Evolutionary conservation across 257 asterid species (phyloP).

Genomic region (Solanum bulbocastanum): DNA sequence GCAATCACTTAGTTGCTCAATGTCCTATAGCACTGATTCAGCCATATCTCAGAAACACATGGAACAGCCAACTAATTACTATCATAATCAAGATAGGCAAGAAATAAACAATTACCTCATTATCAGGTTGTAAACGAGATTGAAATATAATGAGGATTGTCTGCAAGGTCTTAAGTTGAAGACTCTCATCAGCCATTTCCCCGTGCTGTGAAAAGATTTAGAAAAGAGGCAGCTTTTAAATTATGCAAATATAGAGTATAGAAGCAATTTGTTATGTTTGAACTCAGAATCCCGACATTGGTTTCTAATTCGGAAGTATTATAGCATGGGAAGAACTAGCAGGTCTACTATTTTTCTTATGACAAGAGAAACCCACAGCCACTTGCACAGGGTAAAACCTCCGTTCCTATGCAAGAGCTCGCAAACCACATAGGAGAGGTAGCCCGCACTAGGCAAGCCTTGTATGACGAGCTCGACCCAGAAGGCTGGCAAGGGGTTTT

Average conservation of each 20-base stretch:
- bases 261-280: not conserved
- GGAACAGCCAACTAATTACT: not conserved
- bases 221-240: not conserved
- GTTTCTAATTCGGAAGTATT: not conserved
- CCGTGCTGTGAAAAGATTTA: slow-evolving; percentile 52
- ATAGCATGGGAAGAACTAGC: not conserved
- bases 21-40: not conserved
- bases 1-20: not conserved
- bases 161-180: slow-evolving; percentile 90
- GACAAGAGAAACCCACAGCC: not conserved
- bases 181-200: slow-evolving; percentile 90
- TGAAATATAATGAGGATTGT: slow-evolving; percentile 87
- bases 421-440: not conserved
- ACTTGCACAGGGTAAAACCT: not conserved
- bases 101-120: slow-evolving; percentile 50
- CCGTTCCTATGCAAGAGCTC: not conserved
- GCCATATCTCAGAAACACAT: slow-evolving; percentile 5
- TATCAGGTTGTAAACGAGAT: slow-evolving; percentile 82
- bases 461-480: not conserved
- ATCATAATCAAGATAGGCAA: not conserved
- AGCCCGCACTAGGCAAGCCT: not conserved
- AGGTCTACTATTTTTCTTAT: not conserved
- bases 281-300: not conserved
- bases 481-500: not conserved
- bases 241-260: not conserved